Percentiles rank a stretch among this genome's conserved stretches.
Evolutionary conservation across 2,329 filamentous ascomycete species (phyloP).

Genomic region (Monosporascus sp.): DNA sequence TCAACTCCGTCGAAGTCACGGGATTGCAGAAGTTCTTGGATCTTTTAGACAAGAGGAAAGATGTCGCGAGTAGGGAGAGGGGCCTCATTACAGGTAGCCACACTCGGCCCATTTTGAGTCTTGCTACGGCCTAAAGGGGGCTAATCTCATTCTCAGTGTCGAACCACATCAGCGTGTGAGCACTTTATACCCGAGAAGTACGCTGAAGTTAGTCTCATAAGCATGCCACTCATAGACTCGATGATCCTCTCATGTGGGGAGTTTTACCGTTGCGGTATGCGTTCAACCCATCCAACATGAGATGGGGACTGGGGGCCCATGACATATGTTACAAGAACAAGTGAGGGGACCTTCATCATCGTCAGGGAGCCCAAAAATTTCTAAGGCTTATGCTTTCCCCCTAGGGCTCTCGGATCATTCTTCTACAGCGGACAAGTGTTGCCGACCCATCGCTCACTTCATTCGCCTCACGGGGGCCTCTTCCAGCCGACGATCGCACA

Average conservation of each 20-base stretch:
- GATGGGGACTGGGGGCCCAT: constrained; percentile 88
- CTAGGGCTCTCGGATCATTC: constrained; percentile 66
- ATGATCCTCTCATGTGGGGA: constrained; percentile 94
- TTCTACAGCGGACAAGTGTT: constrained; percentile 87
- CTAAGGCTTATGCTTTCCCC: constrained; percentile 6
- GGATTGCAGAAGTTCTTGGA: constrained; percentile 72
- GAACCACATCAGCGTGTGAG: constrained; percentile 85
- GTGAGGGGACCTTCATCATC: constrained; percentile 38
- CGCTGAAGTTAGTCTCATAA: constrained; percentile 17
- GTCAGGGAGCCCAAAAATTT: no score
- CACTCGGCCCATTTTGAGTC: background rate
- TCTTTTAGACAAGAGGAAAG: constrained; percentile 67
- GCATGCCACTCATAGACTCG: constrained; percentile 55
- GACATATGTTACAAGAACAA: constrained; percentile 91
- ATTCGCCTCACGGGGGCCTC: constrained; percentile 76
- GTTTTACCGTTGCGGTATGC: constrained; percentile 71
- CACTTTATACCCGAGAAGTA: constrained; percentile 26
- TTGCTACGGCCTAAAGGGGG: background rate
- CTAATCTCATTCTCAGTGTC: constrained; percentile 54
- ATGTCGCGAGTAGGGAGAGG: constrained; percentile 60
- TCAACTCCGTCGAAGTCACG: constrained; percentile 70
- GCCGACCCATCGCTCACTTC: constrained; percentile 74
- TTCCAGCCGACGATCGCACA: constrained; percentile 87
- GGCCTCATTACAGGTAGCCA: constrained; percentile 76
- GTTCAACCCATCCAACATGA: constrained; percentile 67